phyloP scores from a whole-genome alignment of 208 protist species.

The Tritrichomonas foetus region DNA sequence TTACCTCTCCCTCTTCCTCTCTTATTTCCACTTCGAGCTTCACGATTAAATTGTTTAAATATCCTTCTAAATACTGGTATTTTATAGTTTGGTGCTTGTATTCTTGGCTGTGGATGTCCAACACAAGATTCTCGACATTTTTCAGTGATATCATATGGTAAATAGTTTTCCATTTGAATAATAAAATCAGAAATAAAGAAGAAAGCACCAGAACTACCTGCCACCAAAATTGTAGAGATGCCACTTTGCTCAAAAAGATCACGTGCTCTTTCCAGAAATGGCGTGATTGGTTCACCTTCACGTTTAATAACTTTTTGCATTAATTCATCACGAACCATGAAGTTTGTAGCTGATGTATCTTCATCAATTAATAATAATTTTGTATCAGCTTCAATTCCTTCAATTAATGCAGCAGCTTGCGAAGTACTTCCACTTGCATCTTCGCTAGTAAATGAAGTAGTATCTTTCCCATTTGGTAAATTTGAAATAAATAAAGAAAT shows the following conservation, averaged over 20 bases:
- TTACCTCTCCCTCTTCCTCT: too few species aligned
- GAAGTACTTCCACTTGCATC: slow-evolving; percentile 79
- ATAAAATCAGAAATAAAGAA: slow-evolving; percentile 75
- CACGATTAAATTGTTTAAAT: not conserved
- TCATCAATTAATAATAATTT: slow-evolving; percentile 79
- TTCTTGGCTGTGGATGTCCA: not conserved
- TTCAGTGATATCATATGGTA: not conserved
- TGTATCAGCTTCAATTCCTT: slow-evolving; percentile 77
- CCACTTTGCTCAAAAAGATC: slow-evolving; percentile 60
- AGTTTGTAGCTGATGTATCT: slow-evolving; percentile 87
- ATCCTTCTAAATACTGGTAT: not conserved
- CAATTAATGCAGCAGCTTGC: slow-evolving; percentile 54
- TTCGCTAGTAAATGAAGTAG: slow-evolving; percentile 55
- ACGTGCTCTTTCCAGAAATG: slow-evolving; percentile 43
- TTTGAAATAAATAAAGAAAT: slow-evolving; percentile 81
- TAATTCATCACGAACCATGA: slow-evolving; percentile 74
- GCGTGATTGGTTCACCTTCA: slow-evolving; percentile 78
- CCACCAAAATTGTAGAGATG: slow-evolving; percentile 58
- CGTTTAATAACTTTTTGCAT: slow-evolving; percentile 75
- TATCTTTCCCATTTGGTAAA: slow-evolving; percentile 68
- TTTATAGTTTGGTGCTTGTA: not conserved
- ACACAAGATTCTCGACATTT: not conserved
- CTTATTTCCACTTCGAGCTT: too few species aligned
- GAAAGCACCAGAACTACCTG: slow-evolving; percentile 63
- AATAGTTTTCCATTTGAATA: slow-evolving; percentile 73